These are phyloP conservation scores for Saccharomycopsis javanensis DNA, from an alignment of 805 yeast species.

Conservation along the genomic window DNA sequence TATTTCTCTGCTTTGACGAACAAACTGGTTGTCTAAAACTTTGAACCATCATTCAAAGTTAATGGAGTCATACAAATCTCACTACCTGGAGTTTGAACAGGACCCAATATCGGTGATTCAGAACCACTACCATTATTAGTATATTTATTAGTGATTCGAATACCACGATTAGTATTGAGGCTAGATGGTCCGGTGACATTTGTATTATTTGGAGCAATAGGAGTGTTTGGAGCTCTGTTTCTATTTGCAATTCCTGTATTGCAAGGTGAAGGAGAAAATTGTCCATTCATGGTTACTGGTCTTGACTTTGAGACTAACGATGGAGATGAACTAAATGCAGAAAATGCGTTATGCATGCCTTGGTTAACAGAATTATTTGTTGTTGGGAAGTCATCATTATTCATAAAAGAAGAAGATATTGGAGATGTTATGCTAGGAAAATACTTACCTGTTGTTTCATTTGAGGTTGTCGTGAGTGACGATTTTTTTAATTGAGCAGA, in stretches of 20 bases:
- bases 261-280: not conserved
- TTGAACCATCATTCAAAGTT: slow-evolving; percentile 2
- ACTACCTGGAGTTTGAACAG: slow-evolving; percentile 19
- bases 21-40: no score
- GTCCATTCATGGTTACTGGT: not conserved
- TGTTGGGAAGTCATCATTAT: not conserved
- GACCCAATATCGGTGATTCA: slow-evolving; percentile 15
- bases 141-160: not conserved
- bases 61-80: slow-evolving; percentile 20
- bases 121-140: not conserved
- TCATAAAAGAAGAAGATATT: not conserved
- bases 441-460: not conserved
- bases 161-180: not conserved
- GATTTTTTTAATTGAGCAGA: slow-evolving; percentile 15
- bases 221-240: not conserved
- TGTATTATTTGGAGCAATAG: not conserved
- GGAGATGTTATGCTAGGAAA: not conserved
- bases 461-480: not conserved
- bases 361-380: not conserved
- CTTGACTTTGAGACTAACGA: not conserved
- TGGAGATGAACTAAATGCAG: not conserved
- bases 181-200: not conserved
- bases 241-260: not conserved
- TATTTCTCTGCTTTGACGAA: no score
- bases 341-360: not conserved